Percentiles rank a stretch among this genome's conserved stretches.
Conservation (phyloP, 495 filamentous ascomycete species). For the Penicillium longicatenatum region DNA sequence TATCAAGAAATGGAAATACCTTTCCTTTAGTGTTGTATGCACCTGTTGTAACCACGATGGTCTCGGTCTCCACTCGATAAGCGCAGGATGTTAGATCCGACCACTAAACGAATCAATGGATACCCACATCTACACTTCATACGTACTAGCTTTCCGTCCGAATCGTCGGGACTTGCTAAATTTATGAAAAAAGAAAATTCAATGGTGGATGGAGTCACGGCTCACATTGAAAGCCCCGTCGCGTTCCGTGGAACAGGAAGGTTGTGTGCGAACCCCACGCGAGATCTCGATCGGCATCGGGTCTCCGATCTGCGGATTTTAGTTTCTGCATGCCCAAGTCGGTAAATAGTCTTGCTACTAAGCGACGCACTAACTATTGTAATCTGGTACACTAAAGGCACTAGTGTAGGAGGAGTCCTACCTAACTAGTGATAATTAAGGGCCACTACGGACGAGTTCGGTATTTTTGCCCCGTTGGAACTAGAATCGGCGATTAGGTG, state of each 20-base stretch:
- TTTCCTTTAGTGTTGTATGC: background rate
- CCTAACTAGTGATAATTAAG: slow-evolving; percentile 1
- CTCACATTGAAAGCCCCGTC: slow-evolving; percentile 2
- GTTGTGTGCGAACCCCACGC: slow-evolving; percentile 18
- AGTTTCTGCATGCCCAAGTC: slow-evolving; percentile 6
- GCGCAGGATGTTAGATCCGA: slow-evolving; percentile 11
- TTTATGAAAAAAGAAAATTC: background rate
- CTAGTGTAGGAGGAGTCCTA: background rate
- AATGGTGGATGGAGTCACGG: background rate
- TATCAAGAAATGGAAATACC: too few relatives aligned
- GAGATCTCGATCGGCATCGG: slow-evolving; percentile 20
- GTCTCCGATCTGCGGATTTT: slow-evolving; percentile 13
- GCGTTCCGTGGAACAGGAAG: slow-evolving; percentile 6
- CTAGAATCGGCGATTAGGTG: background rate
- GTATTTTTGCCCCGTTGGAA: background rate
- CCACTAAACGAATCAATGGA: background rate
- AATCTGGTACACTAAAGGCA: background rate
- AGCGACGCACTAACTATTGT: background rate
- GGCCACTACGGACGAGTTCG: background rate
- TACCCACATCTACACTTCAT: background rate
- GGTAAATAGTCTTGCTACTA: slow-evolving; percentile 6
- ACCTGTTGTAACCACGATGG: background rate
- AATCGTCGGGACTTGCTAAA: too few relatives aligned
- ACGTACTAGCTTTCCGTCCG: too few relatives aligned
- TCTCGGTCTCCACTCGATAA: slow-evolving; percentile 8